Evolutionary conservation across 164 flowering plant species (phyloP).

Genomic region (Magnolia sinica): DNA sequence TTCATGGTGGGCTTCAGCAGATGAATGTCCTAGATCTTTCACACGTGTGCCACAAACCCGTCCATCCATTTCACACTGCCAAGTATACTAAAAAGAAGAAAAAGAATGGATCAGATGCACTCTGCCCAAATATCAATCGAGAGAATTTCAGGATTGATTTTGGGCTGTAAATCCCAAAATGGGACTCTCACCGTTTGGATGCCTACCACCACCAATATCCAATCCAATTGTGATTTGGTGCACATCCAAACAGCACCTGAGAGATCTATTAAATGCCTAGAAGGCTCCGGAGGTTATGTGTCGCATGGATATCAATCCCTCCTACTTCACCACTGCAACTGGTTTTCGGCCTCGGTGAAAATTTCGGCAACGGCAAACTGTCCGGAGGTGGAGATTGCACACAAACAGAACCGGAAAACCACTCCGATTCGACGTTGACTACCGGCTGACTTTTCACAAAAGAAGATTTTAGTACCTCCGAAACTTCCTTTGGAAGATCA

Average conservation of each 20-base stretch:
- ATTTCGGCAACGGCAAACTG: slow-evolving; percentile 2
- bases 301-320: background rate
- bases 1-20: too few species aligned
- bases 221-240: background rate
- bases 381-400: background rate
- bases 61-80: too few species aligned
- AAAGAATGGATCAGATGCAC: too few species aligned
- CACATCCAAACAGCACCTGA: background rate
- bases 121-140: too few species aligned
- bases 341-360: background rate
- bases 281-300: background rate
- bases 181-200: background rate
- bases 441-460: background rate
- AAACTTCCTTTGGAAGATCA: slow-evolving; percentile 3
- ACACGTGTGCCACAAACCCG: too few species aligned
- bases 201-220: background rate
- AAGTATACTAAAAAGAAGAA: too few species aligned
- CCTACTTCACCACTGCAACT: background rate
- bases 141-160: too few species aligned
- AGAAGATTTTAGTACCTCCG: background rate
- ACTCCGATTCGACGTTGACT: background rate
- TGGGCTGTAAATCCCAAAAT: background rate
- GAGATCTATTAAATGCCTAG: background rate
- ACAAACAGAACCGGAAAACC: slow-evolving; percentile 5
- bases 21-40: too few species aligned